These are phyloP conservation scores for Chrysanthemum makinoi DNA, from an alignment of 129 eudicot species.

Conservation along the genomic window DNA sequence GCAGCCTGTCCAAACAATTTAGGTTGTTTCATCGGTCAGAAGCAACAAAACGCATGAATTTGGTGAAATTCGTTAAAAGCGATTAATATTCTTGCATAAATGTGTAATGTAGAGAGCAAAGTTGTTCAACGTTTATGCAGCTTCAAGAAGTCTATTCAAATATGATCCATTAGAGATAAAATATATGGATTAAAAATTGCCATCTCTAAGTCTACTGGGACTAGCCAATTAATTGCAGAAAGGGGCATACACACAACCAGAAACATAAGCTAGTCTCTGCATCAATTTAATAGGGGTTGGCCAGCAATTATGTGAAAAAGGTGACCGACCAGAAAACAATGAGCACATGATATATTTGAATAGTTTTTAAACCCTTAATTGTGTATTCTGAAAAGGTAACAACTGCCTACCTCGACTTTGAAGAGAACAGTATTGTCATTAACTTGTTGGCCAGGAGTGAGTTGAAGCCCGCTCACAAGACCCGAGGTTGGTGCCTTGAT, in stretches of 20 bases:
- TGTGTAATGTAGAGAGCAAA: too few species aligned
- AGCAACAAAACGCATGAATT: not conserved
- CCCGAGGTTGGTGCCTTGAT: slow-evolving; percentile 83
- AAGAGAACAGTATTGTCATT: slow-evolving; percentile 78
- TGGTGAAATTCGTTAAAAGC: too few species aligned
- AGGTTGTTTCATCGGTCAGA: slow-evolving; percentile 1
- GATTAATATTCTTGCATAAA: too few species aligned
- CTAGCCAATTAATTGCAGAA: slow-evolving; percentile 1
- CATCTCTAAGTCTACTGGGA: not conserved
- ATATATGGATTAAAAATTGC: too few species aligned
- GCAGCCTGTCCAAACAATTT: slow-evolving; percentile 27
- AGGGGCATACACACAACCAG: not conserved
- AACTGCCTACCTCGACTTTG: slow-evolving; percentile 60
- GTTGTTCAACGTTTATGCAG: too few species aligned
- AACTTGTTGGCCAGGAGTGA: slow-evolving; percentile 76
- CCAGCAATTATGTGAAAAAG: too few species aligned
- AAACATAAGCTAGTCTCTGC: not conserved
- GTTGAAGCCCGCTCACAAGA: slow-evolving; percentile 67
- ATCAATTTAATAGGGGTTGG: not conserved
- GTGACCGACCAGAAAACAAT: not conserved
- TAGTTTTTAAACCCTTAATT: not conserved
- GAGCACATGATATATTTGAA: not conserved
- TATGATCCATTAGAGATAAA: too few species aligned
- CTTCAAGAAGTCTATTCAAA: too few species aligned
- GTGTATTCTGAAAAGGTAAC: not conserved